Evolutionary conservation across 169 alveolate genomes (phyloP).

Genomic region (Plasmodium vinckei): DNA sequence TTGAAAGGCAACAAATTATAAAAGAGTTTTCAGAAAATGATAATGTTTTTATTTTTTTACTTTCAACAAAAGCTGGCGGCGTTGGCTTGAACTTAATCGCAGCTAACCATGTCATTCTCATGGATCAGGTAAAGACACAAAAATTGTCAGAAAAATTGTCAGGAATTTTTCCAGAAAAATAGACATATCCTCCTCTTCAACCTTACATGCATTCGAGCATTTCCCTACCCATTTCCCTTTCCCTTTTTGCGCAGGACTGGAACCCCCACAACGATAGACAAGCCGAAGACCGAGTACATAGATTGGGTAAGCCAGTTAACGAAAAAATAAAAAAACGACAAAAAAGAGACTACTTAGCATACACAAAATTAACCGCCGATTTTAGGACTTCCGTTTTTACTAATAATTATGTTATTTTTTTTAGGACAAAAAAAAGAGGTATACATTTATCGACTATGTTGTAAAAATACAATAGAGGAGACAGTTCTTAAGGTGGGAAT

Average conservation of each 20-base stretch:
- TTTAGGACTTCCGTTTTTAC: no score
- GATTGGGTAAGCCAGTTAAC: conserved; percentile 83
- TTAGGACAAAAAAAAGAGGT: conserved; percentile 93
- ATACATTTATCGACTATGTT: conserved; percentile 90
- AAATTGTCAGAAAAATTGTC: neutral
- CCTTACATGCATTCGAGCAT: neutral
- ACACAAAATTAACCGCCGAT: no score
- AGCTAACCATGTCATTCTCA: conserved; percentile 98
- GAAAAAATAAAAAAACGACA: no score
- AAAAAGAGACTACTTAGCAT: no score
- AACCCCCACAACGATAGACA: conserved; percentile 95
- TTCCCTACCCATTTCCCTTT: neutral
- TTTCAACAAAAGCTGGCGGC: conserved; percentile 99
- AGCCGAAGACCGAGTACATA: conserved; percentile 95
- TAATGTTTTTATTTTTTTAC: conserved; percentile 93
- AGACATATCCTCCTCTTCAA: no score
- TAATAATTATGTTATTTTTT: neutral
- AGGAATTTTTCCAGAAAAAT: no score
- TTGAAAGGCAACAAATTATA: conserved; percentile 92
- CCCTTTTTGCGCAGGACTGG: conserved; percentile 88
- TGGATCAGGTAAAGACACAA: conserved; percentile 87
- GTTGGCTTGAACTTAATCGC: conserved; percentile 97
- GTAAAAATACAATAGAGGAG: conserved; percentile 93
- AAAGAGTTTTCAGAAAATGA: conserved; percentile 86
- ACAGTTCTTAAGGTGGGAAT: conserved; percentile 83